phyloP scores from a whole-genome alignment of 2,329 filamentous ascomycete species.

The Ophiostoma fasciatum region DNA sequence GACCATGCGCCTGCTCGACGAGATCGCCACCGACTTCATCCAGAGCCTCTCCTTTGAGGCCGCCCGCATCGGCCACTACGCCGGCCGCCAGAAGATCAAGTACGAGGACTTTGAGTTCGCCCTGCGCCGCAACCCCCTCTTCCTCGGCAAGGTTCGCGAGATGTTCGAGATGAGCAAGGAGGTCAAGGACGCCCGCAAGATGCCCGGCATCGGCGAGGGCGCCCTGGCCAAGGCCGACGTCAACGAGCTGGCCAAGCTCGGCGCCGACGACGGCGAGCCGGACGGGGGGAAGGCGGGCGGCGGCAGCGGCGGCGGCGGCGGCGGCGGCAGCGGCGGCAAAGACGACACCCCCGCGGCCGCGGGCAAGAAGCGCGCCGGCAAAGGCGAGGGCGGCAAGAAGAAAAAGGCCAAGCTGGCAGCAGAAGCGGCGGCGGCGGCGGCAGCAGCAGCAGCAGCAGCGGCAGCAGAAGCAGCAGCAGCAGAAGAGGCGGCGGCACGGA shows the following conservation, averaged over 20 bases:
- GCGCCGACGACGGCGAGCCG: constrained; percentile 7
- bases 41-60: constrained; percentile 87
- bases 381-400: background rate
- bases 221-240: constrained; percentile 15
- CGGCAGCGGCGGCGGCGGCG: constrained; percentile 4
- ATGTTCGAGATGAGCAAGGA: constrained; percentile 77
- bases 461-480: background rate
- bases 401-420: constrained; percentile 5
- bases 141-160: constrained; percentile 80
- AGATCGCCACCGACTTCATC: constrained; percentile 93
- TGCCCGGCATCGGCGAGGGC: constrained; percentile 52
- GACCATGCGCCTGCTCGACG: constrained; percentile 78
- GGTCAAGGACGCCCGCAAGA: constrained; percentile 69
- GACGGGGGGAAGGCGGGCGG: constrained; percentile 1
- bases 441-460: background rate
- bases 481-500: no score
- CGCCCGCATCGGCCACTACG: constrained; percentile 69
- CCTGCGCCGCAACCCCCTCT: constrained; percentile 67
- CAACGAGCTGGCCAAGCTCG: constrained; percentile 13
- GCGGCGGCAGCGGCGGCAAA: constrained; percentile 13
- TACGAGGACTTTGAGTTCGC: constrained; percentile 97
- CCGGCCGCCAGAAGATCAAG: constrained; percentile 90
- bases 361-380: constrained; percentile 2
- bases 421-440: background rate
- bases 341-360: constrained; percentile 8